Conservation (phyloP, 257 asterid genomes). For the Phtheirospermum japonicum region DNA sequence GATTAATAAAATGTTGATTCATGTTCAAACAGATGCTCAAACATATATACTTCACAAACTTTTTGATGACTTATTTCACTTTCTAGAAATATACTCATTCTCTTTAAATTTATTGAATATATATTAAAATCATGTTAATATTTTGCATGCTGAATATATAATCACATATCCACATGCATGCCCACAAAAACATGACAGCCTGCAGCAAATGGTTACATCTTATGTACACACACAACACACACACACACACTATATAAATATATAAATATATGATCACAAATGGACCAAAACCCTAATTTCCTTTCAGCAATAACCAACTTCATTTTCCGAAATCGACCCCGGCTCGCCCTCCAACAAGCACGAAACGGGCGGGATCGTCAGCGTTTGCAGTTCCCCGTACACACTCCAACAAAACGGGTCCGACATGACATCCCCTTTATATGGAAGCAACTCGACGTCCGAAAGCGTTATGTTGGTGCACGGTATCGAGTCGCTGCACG, state of each 20-base stretch:
- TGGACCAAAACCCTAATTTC: neutral
- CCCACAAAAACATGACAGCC: no score
- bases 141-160: no score
- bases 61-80: no score
- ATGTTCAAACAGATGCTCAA: no score
- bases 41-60: no score
- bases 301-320: constrained; percentile 32
- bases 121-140: no score
- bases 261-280: no score
- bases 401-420: constrained; percentile 68
- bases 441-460: constrained; percentile 57
- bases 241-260: neutral
- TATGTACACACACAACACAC: constrained; percentile 11
- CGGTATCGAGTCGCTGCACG: constrained; percentile 54
- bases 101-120: no score
- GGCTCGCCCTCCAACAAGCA: constrained; percentile 56
- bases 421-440: constrained; percentile 41
- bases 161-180: no score
- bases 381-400: constrained; percentile 39
- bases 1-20: no score
- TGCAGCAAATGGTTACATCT: neutral
- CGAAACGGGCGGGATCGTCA: constrained; percentile 46
- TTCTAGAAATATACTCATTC: no score
- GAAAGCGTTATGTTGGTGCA: constrained; percentile 62
- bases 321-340: constrained; percentile 27